Base-by-base conservation (phyloP, 73 alveolate genomes). In the Durusdinium trenchii region DNA sequence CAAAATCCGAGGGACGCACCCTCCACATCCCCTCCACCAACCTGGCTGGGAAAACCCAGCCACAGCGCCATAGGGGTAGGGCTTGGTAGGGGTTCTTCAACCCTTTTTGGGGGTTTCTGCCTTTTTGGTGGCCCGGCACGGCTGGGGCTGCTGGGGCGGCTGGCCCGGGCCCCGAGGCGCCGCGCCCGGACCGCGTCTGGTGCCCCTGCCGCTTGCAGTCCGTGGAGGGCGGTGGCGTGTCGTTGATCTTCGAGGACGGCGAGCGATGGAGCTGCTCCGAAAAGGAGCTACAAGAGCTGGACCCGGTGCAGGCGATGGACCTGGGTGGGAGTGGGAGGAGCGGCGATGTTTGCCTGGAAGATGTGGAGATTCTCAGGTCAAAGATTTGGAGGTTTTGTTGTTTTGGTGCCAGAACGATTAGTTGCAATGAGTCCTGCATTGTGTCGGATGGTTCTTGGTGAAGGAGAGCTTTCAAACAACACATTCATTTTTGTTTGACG, bases 121-220 rank as follows among this genome's bases (percentile, higher is more conserved):
- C n/a, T n/a, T n/a, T n/a, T n/a, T n/a, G n/a, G n/a, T n/a, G n/a
- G n/a, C n/a, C n/a, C n/a, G n/a, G n/a, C n/a, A n/a, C n/a, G n/a
- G n/a, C n/a, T n/a, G n/a, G n/a, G n/a, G n/a, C n/a, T n/a, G n/a
- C n/a, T n/a, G n/a, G n/a, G n/a, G n/a, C n/a, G n/a, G n/a, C n/a
- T n/a, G n/a, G n/a, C n/a, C n/a, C n/a, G n/a, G n/a, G 64, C 64
- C 20, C 64, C 20, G 20, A 20, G 28, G 64, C 64, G 28, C 64
- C 28, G 9, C 64, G 47, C 47, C 7, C 40, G 87, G 87, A 78
- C 42, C 61, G 60, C 30, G 97, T 90, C 23, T 90, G 97, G 97
- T 40, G 57, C 18, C 97, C 97, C 32, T 90, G 97, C 57, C 97
- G 97, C 32, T 26, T 90, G 96, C 86, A 89, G 76, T 67, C 60